Base-by-base conservation (phyloP, 306 rosid species). In the Purshia tridentata region DNA sequence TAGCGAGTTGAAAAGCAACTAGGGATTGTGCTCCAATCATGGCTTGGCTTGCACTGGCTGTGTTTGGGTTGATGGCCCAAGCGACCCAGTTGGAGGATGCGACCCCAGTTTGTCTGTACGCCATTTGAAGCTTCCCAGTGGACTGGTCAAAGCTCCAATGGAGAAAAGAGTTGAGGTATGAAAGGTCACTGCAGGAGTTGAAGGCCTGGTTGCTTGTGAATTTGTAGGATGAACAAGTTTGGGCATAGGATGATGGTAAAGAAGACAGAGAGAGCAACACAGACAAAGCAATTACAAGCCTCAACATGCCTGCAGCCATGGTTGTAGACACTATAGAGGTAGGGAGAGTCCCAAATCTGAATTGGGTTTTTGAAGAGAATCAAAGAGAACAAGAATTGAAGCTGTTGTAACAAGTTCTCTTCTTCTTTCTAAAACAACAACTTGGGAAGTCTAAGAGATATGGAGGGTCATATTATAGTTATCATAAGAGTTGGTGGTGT, bases 51-150 rank as follows among this genome's bases (percentile, higher is more conserved):
- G 8, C 2, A 29, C 0, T 40, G 42, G 40, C 0, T n/a, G n/a
- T n/a, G n/a, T n/a, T 44, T 4, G 89, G 88, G 48, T 92, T 88
- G 16, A 92, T 85, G 4, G 88, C 98, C 96, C 98, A 92, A 0
- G 96, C 42, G 1, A 88, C 92, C 93, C 98, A 92, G 4, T 7
- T 82, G 6, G 86, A 47, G n/a, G 81, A 7, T 0, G 86, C 16
- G 44, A 83, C 57, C 8, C 81, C 83, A 0, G 29, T 18, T 56
- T 80, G 92, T 20, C 93, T 67, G 84, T 73, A 92, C 4, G 96
- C 98, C 7, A 92, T 71, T 7, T 74, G 70, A 16, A 92, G 88
- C 22, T 52, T 73, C 0, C 86, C 82, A 0, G 93, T 65, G 8
- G 72, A 2, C 22, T 69, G 50, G 0, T 80, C 60, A 51, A 61